A percentile compares a stretch with the other conserved stretches of the same genome.
These are phyloP conservation scores for Closterium sp. DNA, from an alignment of 139 green algal species.

Conservation along the genomic window DNA sequence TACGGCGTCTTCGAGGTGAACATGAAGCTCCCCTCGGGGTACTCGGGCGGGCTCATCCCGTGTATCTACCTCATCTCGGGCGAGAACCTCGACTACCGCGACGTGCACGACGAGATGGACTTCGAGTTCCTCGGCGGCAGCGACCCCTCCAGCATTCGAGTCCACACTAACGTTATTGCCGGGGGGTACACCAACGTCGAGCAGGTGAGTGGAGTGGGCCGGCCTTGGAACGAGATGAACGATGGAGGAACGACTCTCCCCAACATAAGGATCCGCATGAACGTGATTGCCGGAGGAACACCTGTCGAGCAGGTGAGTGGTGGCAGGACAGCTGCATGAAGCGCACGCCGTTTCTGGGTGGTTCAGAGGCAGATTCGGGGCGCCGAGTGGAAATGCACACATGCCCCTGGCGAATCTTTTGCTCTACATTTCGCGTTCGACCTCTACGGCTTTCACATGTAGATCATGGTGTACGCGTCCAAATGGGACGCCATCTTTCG, in stretches of 20 bases:
- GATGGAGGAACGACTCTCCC: no score
- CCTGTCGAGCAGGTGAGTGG: no score
- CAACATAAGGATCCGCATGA: neutral
- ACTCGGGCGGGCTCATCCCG: slow-evolving; percentile 9
- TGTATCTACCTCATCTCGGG: neutral
- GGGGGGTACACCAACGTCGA: neutral
- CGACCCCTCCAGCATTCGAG: neutral
- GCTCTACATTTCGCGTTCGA: no score
- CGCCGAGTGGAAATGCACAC: neutral
- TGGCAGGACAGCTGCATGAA: no score
- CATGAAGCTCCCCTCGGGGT: neutral
- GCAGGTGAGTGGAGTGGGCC: no score
- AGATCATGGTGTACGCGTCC: no score
- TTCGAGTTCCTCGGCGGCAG: neutral
- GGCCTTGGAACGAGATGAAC: no score
- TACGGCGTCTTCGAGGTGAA: slow-evolving; percentile 3
- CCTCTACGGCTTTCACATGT: no score
- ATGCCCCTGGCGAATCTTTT: no score
- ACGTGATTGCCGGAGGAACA: neutral
- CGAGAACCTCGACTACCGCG: neutral
- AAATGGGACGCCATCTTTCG: no score
- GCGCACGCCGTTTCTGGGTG: no score
- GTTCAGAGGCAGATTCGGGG: no score
- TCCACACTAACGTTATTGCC: neutral
- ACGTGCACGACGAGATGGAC: neutral